Evolutionary conservation across 75 land plant genomes (phyloP).

Genomic region (Pseudotsuga menziesii): DNA sequence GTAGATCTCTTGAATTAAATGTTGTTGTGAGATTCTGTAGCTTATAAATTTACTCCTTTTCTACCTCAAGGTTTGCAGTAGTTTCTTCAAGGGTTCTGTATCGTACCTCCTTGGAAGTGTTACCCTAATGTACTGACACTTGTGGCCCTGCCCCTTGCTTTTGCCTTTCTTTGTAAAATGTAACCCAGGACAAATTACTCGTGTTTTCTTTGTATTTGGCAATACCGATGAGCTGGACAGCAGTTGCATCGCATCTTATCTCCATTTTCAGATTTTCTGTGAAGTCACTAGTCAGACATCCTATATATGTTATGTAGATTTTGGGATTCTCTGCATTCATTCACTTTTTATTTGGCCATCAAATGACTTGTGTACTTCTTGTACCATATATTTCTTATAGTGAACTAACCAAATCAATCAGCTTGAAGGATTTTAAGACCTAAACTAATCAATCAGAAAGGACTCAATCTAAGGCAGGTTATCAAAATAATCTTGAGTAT

Average conservation of each 20-base stretch:
- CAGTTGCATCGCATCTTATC: not conserved
- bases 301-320: not conserved
- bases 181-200: not conserved
- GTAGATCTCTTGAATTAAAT: conserved; percentile 21
- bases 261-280: not conserved
- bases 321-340: not conserved
- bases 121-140: not conserved
- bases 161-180: not conserved
- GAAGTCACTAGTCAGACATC: not conserved
- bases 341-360: no score
- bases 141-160: not conserved
- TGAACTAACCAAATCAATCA: no score
- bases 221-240: not conserved
- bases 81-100: not conserved
- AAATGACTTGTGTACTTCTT: no score
- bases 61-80: conserved; percentile 4
- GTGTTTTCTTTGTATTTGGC: not conserved
- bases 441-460: no score
- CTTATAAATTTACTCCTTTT: not conserved
- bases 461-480: no score
- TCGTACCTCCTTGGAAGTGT: not conserved
- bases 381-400: no score
- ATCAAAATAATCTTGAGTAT: no score
- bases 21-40: not conserved
- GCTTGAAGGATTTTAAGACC: no score